These are phyloP conservation scores for Penicillium atrosanguineum DNA, from an alignment of 495 filamentous ascomycete species.

Conservation along the genomic window DNA sequence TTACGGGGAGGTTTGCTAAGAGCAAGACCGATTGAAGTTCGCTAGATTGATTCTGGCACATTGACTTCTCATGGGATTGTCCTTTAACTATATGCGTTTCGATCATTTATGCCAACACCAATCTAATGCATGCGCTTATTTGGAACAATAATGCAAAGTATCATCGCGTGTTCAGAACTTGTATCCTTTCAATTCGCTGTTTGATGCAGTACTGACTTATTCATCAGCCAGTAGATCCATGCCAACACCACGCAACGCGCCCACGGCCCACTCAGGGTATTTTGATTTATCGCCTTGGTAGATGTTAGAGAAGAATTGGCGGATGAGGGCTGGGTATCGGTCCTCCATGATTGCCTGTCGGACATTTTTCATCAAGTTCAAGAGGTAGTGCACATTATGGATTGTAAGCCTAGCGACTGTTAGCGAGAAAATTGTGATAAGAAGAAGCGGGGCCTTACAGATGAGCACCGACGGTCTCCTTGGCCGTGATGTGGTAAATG, in stretches of 20 bases:
- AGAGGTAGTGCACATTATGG: slow-evolving; percentile 90
- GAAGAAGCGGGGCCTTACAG: slow-evolving; percentile 44
- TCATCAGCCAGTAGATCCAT: slow-evolving; percentile 66
- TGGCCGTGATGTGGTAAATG: slow-evolving; percentile 85
- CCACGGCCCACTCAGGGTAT: slow-evolving; percentile 81
- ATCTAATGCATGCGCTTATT: not conserved
- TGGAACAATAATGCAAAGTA: not conserved
- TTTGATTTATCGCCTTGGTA: slow-evolving; percentile 64
- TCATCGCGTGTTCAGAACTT: not conserved
- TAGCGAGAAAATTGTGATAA: slow-evolving; percentile 5
- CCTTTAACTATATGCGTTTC: not conserved
- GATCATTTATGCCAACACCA: not conserved
- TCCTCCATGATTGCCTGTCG: slow-evolving; percentile 81
- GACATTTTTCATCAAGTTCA: slow-evolving; percentile 73
- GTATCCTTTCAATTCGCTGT: not conserved
- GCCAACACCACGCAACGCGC: slow-evolving; percentile 78
- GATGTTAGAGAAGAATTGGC: slow-evolving; percentile 68
- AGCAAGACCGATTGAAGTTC: slow-evolving; percentile 6
- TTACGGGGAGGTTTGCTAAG: slow-evolving; percentile 20
- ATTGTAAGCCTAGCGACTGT: slow-evolving; percentile 64
- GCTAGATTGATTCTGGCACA: not conserved
- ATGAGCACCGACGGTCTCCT: slow-evolving; percentile 95
- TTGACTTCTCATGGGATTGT: not conserved
- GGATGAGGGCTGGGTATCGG: slow-evolving; percentile 74
- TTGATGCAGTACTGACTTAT: not conserved